Evolutionary conservation across 257 asterid genomes (phyloP).

Genomic region (Anisodus tanguticus): DNA sequence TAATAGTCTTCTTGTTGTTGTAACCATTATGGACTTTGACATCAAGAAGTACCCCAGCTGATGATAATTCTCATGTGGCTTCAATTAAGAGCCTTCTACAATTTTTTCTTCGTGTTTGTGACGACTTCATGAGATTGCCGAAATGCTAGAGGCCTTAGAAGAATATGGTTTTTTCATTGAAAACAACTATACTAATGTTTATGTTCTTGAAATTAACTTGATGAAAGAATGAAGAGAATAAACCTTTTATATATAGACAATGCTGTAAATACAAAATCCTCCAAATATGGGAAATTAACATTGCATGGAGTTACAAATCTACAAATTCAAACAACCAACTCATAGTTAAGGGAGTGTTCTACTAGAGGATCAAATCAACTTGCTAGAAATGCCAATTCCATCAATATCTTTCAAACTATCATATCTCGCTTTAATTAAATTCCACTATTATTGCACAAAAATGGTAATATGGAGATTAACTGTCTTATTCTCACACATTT

Average conservation of each 20-base stretch:
- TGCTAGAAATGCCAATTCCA: background rate
- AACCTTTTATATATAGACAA: background rate
- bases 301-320: background rate
- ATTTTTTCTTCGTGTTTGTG: conserved; percentile 16
- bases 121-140: conserved; percentile 43
- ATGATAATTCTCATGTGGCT: conserved; percentile 21
- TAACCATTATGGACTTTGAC: conserved; percentile 44
- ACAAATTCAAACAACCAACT: conserved; percentile 25
- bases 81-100: conserved; percentile 31
- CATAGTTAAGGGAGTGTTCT: background rate
- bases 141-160: conserved; percentile 55
- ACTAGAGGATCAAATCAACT: background rate
- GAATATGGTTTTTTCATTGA: conserved; percentile 38
- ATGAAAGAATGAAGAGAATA: background rate
- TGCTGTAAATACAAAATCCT: background rate
- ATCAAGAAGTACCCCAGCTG: conserved; percentile 43
- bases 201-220: background rate
- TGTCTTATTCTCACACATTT: conserved; percentile 22
- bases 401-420: background rate
- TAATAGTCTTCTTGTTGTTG: background rate
- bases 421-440: conserved; percentile 23
- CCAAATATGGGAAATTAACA: conserved; percentile 13
- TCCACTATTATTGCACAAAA: background rate
- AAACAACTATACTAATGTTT: background rate
- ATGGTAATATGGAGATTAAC: conserved; percentile 23